These are phyloP conservation scores for Diplodia scrobiculata DNA, from an alignment of 2,329 filamentous ascomycete species.

Conservation along the genomic window DNA sequence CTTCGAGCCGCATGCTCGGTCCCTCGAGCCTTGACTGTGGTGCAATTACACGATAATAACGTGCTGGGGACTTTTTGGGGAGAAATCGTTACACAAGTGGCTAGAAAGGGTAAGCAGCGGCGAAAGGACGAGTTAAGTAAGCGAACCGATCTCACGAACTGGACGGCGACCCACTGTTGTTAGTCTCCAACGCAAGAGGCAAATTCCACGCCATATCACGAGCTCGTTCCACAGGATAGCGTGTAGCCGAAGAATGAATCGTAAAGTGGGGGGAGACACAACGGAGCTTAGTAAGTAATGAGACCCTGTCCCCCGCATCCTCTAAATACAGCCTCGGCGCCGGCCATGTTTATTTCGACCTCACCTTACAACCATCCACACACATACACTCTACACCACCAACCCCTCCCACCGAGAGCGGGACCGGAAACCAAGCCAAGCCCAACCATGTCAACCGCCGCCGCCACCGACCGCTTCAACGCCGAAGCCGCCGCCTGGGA, in stretches of 20 bases:
- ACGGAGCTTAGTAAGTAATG: neutral
- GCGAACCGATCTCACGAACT: neutral
- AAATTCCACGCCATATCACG: neutral
- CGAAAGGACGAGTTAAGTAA: too few relatives aligned
- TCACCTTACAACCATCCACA: neutral
- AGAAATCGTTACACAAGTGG: too few relatives aligned
- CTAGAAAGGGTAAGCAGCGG: too few relatives aligned
- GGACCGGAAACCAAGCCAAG: neutral
- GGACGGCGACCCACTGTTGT: neutral
- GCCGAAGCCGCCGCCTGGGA: constrained; percentile 59
- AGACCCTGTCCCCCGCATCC: neutral
- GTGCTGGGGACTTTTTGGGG: too few relatives aligned
- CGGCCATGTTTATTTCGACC: neutral
- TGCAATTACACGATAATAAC: too few relatives aligned
- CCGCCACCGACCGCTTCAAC: constrained; percentile 56
- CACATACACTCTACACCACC: neutral
- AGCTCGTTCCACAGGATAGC: neutral
- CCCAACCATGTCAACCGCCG: neutral
- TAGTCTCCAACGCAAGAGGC: neutral
- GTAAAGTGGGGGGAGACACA: neutral
- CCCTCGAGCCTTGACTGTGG: too few relatives aligned
- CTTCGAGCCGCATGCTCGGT: too few relatives aligned
- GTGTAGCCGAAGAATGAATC: neutral
- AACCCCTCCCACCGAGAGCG: neutral
- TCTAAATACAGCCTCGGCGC: neutral